Base-by-base conservation (phyloP, 805 yeast species). In the Starmerella powellii region DNA sequence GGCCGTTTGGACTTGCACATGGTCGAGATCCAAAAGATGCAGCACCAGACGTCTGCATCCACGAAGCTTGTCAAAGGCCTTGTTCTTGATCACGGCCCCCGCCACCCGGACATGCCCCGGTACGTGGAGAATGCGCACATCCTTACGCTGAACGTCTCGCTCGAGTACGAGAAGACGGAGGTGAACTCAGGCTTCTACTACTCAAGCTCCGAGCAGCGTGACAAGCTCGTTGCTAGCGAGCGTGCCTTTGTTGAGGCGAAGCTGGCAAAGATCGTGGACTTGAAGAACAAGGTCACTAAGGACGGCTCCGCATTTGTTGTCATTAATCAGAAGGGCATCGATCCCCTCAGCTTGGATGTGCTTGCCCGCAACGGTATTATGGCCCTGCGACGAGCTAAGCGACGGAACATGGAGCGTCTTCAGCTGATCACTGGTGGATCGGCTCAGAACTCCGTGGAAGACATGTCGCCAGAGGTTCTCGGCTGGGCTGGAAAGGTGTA, bases 51-150 rank as follows among this genome's bases (percentile, higher is more conserved):
- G 30, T 84, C 91, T 27, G 74, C 78, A 47, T 91, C 87, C 42
- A 87, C 97, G 16, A 70, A 72, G 56, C 75, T 91, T 46, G 70
- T 91, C 50, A 77, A 73, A 54, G 98, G 98, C 35, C 72, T 91
- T 53, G 98, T 91, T 29, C 71, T 91, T 51, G 98, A 91, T 62
- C 98, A 91, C 61, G 98, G 98, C 52, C 96, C 95, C 15, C 76
- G 98, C 61, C 98, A 91, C 68, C 98, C 98, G 35, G 98, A 91
- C 63, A 91, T 91, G 98, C 98, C 98, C 45, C 81, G 78, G 51
- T 66, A 77, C 42, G 79, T 91, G 16, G 73, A 74, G 50, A 84
- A 91, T 61, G 95, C 95, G 2, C 68, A 74, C 56, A 77, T 91
- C 27, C 71, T 91, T 58, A 91, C 84, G 41, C 72, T 91, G 55